Base-by-base conservation (phyloP, 352 stramenopile genomes). In the Elongisporangium senticosum region DNA sequence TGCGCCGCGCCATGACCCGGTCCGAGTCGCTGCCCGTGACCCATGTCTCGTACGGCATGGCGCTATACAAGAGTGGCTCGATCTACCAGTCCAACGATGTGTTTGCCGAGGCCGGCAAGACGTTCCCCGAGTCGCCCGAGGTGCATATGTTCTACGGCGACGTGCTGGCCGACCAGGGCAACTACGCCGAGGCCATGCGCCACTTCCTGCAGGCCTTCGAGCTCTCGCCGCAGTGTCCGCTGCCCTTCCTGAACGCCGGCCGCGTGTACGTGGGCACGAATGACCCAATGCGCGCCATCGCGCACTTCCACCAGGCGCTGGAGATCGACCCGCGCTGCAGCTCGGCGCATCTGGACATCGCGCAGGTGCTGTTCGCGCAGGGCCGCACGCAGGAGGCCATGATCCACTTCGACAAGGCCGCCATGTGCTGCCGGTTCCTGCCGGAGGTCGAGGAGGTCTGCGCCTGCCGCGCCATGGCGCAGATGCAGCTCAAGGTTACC, bases 181-280 rank as follows among this genome's bases (percentile, higher is more conserved):
- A 93, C 70, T 95, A 95, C 64, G 77, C 77, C 14, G 64, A 77
- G 39, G 85, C 85, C 37, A 95, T 95, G 85, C 70, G 71, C 23
- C 85, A 93, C 67, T 90, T 93, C 48, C 50, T 89, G 33, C 65
- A 69, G 7, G 79, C 81, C 1, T 82, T 87, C 39, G 75, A 92
- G 60, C 62, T 95, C 21, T 95, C 83, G 0, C 83, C 85, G 3
- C 62, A 80, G 58, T 95, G 85, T 51, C 83, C 83, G 22, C 62
- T 95, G 58, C 85, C 81, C n/a, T 92, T 91, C 62, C 67, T 95
- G 28, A 92, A 93, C 47, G 85, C 83, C 43, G 85, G 85, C 5
- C 81, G 85, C 10, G 84, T 95, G 19, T 95, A 89, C 58, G 82
- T 93, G 23, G 72, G 72, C 59, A 93, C 85, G 39, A 95, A 95